phyloP scores from a whole-genome alignment of 2,329 filamentous ascomycete genomes.

The Cladosporium austrohemisphaericum region DNA sequence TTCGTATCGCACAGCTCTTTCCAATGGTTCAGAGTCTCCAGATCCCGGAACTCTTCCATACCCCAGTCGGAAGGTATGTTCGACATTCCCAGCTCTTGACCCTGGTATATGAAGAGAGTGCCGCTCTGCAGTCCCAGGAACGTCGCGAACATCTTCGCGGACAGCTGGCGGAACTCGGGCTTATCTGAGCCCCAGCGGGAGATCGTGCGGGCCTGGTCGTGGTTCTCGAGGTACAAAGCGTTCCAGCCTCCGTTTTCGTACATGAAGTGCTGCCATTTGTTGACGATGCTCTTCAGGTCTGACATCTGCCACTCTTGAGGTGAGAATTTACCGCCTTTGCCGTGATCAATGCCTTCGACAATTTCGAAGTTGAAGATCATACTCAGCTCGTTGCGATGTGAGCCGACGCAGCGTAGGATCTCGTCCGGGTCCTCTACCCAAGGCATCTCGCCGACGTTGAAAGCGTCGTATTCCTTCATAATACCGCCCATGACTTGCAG shows the following conservation, averaged over 20 bases:
- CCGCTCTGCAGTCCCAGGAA: slow-evolving; percentile 29
- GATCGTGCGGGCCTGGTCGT: slow-evolving; percentile 59
- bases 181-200: slow-evolving; percentile 52
- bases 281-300: slow-evolving; percentile 49
- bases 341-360: slow-evolving; percentile 45
- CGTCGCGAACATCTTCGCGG: slow-evolving; percentile 53
- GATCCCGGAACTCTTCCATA: slow-evolving; percentile 47
- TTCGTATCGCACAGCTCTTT: slow-evolving; percentile 41
- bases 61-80: slow-evolving; percentile 45
- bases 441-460: slow-evolving; percentile 49
- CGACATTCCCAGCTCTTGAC: slow-evolving; percentile 49
- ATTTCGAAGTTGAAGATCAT: slow-evolving; percentile 71
- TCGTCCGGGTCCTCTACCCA: slow-evolving; percentile 46
- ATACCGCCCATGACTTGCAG: slow-evolving; percentile 43
- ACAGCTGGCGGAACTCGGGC: slow-evolving; percentile 45
- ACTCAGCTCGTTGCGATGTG: slow-evolving; percentile 54
- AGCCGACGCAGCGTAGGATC: slow-evolving; percentile 50
- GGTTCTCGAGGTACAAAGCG: slow-evolving; percentile 61
- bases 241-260: slow-evolving; percentile 60
- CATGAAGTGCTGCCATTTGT: slow-evolving; percentile 59
- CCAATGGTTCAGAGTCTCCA: slow-evolving; percentile 57
- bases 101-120: slow-evolving; percentile 50
- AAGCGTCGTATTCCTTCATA: slow-evolving; percentile 46
- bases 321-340: slow-evolving; percentile 46
- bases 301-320: slow-evolving; percentile 46